phyloP scores from a whole-genome alignment of 306 rosid genomes.

The peach (Prunus persica) region Prunus_persica_NCBIv2 NC_034016.1:12458501-12459000 shows the following conservation, averaged over 20 bases:
- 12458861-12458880: background rate
- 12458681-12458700: background rate
- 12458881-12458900: constrained; percentile 18
- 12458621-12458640: too few species aligned
- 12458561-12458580: too few species aligned
- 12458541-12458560: too few species aligned
- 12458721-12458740: too few species aligned
- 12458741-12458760: too few species aligned
- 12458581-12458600: background rate
- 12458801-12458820: background rate
- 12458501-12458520: too few species aligned
- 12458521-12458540: too few species aligned
- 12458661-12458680: background rate
- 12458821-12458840: background rate
- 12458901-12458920: constrained; percentile 34
- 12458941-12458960: constrained; percentile 12
- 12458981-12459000: constrained; percentile 24
- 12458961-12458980: constrained; percentile 45
- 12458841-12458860: background rate
- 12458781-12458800: background rate
- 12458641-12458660: too few species aligned
- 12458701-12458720: too few species aligned
- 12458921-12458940: constrained; percentile 3
- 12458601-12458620: too few species aligned
- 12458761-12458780: background rate